Evolutionary conservation across 169 alveolate genomes (phyloP), one percentile per base, ranked within the genome.

Genomic region (Eimeria acervulina): DNA sequence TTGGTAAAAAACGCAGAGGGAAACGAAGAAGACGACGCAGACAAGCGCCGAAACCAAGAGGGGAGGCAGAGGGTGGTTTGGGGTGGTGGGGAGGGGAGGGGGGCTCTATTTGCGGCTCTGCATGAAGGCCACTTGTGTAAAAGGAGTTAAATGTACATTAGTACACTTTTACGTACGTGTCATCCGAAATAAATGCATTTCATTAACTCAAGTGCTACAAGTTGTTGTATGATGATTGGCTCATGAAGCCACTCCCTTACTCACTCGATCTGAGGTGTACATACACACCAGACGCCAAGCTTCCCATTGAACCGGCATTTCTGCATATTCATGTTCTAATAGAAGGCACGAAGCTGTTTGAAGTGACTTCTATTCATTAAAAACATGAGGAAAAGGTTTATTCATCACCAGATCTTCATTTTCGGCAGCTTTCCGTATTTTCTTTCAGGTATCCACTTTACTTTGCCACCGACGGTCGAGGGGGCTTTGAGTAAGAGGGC

Each of bases 401-500:
- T 70, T 68, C 28, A 28, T 28, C 21, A 26, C 28, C 26, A 38
- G 26, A 42, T 76, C 7, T 76, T 40, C 17, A 38, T 42, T 23
- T 36, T 76, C n/a, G 17, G 6, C 33, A 23, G 87, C 61, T 21
- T 38, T 33, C 59, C 59, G 5, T 61, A 23, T 38, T 76, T 76
- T 23, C 1, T 8, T 38, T 44, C 36, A 8, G 28, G 59, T 76
- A 38, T 76, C 51, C 63, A 36, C 87, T 61, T 42, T 2, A 2
- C 61, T 40, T 23, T 12, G 87, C 87, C 87, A 76, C 87, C 63
- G 87, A 42, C 87, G 33, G 51, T 38, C 36, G 87, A 76, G 63
- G 87, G 87, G 87, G 87, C 87, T 76, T 55, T 76, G 61, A 33
- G 55, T 38, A 38, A 44, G 36, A 38, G 87, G 61, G 87, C 87